These are phyloP conservation scores for Athelia psychrophila DNA, from an alignment of 1,284 basidiomycete species.

Conservation along the genomic window DNA sequence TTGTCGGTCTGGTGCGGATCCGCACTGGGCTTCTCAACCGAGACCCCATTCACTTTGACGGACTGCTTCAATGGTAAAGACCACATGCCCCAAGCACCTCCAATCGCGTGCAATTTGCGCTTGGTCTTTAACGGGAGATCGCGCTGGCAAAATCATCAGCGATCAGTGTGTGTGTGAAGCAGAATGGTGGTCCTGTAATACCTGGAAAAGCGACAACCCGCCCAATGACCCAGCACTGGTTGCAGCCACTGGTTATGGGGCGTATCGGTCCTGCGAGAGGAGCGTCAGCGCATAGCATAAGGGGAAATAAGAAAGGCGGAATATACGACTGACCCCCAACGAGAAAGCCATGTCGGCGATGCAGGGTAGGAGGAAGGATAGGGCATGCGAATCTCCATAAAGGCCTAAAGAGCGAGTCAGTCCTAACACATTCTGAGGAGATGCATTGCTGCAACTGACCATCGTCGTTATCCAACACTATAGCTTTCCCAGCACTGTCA, in stretches of 20 bases:
- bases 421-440: background rate
- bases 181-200: conserved; percentile 31
- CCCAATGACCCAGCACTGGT: conserved; percentile 75
- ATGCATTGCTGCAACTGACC: conserved; percentile 31
- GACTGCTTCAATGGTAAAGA: conserved; percentile 72
- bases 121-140: conserved; percentile 78
- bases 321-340: conserved; percentile 50
- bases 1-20: conserved; percentile 49
- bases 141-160: conserved; percentile 47
- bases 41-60: conserved; percentile 51
- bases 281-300: conserved; percentile 5
- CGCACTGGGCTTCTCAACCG: conserved; percentile 49
- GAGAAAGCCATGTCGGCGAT: conserved; percentile 81
- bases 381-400: conserved; percentile 59
- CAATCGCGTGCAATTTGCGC: conserved; percentile 78
- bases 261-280: conserved; percentile 57
- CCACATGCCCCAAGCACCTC: conserved; percentile 81
- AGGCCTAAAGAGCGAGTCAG: conserved; percentile 45
- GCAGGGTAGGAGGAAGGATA: conserved; percentile 53
- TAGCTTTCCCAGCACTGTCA: too few species aligned
- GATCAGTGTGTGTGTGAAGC: conserved; percentile 2
- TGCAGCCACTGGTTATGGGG: conserved; percentile 84
- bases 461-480: conserved; percentile 83
- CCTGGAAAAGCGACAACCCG: conserved; percentile 89
- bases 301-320: conserved; percentile 2